Conservation (phyloP, 2,329 filamentous ascomycete species). For the Alternaria novae-zelandiae region DNA sequence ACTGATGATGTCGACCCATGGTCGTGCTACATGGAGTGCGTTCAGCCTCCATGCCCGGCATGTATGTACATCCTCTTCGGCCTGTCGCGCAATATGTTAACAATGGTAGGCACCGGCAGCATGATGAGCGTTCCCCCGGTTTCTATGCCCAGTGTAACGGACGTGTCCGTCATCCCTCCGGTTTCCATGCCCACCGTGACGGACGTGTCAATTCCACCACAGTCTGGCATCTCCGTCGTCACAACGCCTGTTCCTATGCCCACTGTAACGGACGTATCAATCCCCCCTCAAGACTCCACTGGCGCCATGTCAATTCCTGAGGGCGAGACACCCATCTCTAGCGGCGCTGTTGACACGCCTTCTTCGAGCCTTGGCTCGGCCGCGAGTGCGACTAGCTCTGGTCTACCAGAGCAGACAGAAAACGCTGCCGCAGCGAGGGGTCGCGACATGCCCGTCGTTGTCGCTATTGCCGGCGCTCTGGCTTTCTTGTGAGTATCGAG, state of each 20-base stretch:
- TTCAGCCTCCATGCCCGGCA: constrained; percentile 34
- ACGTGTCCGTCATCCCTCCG: constrained; percentile 8
- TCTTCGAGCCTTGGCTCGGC: not conserved
- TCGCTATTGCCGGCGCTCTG: constrained; percentile 33
- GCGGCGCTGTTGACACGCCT: constrained; percentile 6
- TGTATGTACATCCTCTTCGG: constrained; percentile 17
- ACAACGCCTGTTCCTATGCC: constrained; percentile 12
- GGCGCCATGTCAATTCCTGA: not conserved
- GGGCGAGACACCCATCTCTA: constrained; percentile 8
- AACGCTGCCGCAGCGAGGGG: constrained; percentile 28
- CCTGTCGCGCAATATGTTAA: constrained; percentile 1
- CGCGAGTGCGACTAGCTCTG: not conserved
- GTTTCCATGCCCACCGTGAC: constrained; percentile 12
- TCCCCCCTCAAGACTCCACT: constrained; percentile 26
- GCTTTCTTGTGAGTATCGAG: constrained; percentile 24
- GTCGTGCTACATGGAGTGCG: constrained; percentile 35
- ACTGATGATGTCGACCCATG: constrained; percentile 20
- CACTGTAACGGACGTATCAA: constrained; percentile 17
- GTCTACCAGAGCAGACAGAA: constrained; percentile 10
- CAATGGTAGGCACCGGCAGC: constrained; percentile 12
- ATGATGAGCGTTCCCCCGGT: constrained; percentile 14
- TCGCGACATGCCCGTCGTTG: constrained; percentile 14
- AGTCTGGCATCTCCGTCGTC: constrained; percentile 10
- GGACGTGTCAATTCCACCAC: constrained; percentile 13
- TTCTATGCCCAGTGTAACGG: constrained; percentile 16